Percentiles rank a stretch among this genome's conserved stretches.
Evolutionary conservation across 768 basidiomycete species (phyloP).

Genomic region (Gyrodon lividus): DNA sequence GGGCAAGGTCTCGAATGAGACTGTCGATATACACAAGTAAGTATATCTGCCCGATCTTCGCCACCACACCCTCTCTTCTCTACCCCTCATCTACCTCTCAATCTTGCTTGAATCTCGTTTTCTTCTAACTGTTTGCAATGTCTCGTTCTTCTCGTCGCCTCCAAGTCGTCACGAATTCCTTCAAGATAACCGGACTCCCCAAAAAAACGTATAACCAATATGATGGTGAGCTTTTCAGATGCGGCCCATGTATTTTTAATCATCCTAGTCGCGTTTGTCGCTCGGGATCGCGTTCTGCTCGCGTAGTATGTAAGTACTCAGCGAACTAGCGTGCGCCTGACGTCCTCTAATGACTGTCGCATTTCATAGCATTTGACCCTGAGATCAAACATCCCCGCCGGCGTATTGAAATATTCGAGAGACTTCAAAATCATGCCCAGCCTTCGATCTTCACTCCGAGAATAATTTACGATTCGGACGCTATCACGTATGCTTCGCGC

Average conservation of each 20-base stretch:
- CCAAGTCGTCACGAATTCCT: constrained; percentile 35
- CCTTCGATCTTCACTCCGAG: constrained; percentile 41
- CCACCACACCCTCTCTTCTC: neutral
- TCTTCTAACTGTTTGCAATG: neutral
- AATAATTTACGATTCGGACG: constrained; percentile 46
- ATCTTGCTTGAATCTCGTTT: neutral
- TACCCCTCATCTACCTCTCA: neutral
- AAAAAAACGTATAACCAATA: constrained; percentile 29
- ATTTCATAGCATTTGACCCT: constrained; percentile 18
- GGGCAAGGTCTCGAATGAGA: no score
- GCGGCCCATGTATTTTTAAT: constrained; percentile 4
- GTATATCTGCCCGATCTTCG: neutral
- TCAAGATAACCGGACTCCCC: constrained; percentile 29
- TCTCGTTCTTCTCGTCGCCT: constrained; percentile 10
- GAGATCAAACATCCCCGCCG: constrained; percentile 10
- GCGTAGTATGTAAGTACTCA: constrained; percentile 28
- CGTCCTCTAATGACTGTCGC: neutral
- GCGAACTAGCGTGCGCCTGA: neutral
- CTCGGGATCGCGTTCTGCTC: neutral
- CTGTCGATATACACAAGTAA: constrained; percentile 11
- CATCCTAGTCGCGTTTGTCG: constrained; percentile 7
- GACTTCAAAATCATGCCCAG: constrained; percentile 37
- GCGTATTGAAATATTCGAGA: constrained; percentile 31
- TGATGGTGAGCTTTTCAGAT: constrained; percentile 26
- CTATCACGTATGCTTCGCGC: constrained; percentile 40